Percentiles rank a stretch among this genome's conserved stretches.
Conservation (phyloP, 2,329 filamentous ascomycete species). For the Sarocladium strictum region DNA sequence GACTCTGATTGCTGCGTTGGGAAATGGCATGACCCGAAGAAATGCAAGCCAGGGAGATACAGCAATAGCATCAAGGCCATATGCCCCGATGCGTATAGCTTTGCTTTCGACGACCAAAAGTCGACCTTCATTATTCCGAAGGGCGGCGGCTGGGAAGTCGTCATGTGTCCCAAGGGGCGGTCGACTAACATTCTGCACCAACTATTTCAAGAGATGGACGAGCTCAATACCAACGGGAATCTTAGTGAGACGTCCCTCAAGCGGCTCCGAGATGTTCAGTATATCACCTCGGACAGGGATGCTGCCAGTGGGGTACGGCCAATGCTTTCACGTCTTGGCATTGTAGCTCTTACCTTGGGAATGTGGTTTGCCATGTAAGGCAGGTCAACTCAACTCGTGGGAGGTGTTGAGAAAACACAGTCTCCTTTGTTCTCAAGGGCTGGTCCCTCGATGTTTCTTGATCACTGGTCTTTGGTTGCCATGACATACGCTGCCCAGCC, state of each 20-base stretch:
- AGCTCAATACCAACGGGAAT: slow-evolving; percentile 36
- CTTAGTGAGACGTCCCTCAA: slow-evolving; percentile 27
- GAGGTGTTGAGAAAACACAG: not conserved
- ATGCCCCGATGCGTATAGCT: slow-evolving; percentile 83
- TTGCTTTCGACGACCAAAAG: slow-evolving; percentile 54
- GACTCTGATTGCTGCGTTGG: slow-evolving; percentile 73
- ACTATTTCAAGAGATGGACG: slow-evolving; percentile 42
- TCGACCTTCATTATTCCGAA: slow-evolving; percentile 57
- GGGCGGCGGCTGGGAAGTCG: slow-evolving; percentile 71
- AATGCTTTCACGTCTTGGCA: slow-evolving; percentile 4
- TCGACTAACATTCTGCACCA: slow-evolving; percentile 54
- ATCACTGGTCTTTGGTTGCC: not conserved
- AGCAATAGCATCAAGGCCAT: slow-evolving; percentile 64
- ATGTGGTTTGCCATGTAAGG: slow-evolving; percentile 9
- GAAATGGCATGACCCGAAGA: slow-evolving; percentile 53
- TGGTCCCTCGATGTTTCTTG: not conserved
- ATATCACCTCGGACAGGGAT: slow-evolving; percentile 26
- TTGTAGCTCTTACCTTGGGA: slow-evolving; percentile 11
- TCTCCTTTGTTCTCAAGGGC: slow-evolving; percentile 4
- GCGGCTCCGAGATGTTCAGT: slow-evolving; percentile 27
- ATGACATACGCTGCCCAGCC: not conserved
- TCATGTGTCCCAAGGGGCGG: slow-evolving; percentile 64
- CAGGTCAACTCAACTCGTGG: not conserved
- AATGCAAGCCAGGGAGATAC: slow-evolving; percentile 64
- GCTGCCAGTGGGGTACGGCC: slow-evolving; percentile 17